Percentiles rank a stretch among this genome's conserved stretches.
phyloP scores from a whole-genome alignment of 371 early-diverging fungal genomes.

The Lichtheimia hyalospora region DNA sequence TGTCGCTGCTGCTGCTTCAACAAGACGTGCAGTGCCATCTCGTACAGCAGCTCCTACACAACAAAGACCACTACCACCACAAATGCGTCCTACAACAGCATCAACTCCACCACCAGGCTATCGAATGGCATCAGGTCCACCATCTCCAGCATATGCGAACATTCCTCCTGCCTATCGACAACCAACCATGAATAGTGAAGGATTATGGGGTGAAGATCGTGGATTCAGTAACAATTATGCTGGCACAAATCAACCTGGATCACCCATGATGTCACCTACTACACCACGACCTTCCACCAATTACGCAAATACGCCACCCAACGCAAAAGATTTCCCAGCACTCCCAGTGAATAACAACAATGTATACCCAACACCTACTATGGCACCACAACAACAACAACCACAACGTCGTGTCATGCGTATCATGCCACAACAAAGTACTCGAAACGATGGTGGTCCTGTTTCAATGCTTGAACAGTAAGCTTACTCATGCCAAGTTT shows the following conservation, averaged over 20 bases:
- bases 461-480: conserved; percentile 11
- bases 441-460: not conserved
- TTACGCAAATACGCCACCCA: not conserved
- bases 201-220: conserved; percentile 44
- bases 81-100: not conserved
- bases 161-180: not conserved
- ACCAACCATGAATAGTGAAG: conserved; percentile 1
- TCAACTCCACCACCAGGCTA: not conserved
- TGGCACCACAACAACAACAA: conserved; percentile 2
- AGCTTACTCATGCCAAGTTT: not conserved
- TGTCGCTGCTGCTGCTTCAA: not conserved
- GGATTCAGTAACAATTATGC: conserved; percentile 22
- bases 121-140: not conserved
- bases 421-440: conserved; percentile 17
- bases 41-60: not conserved
- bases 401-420: conserved; percentile 19
- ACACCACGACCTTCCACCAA: not conserved
- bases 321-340: conserved; percentile 8
- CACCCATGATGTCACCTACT: conserved; percentile 3
- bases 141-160: not conserved
- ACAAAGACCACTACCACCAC: not conserved
- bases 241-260: not conserved
- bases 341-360: conserved; percentile 2
- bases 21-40: not conserved
- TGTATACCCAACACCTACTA: conserved; percentile 14